Conservation (phyloP, 2,329 filamentous ascomycete species). For the Thyridium curvatum region DNA sequence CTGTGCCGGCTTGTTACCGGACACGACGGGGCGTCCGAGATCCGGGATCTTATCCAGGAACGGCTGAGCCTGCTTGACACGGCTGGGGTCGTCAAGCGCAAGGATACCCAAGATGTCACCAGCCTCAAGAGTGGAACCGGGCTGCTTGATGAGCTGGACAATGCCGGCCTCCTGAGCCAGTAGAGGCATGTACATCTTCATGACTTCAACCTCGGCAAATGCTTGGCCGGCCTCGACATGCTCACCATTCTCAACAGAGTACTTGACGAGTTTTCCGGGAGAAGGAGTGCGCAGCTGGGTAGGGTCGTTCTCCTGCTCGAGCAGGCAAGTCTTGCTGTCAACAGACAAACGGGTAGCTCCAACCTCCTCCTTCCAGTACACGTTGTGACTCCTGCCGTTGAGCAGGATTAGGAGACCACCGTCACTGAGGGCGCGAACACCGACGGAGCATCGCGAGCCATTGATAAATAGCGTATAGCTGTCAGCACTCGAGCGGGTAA, state of each 20-base stretch:
- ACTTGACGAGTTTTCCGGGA: conserved; percentile 97
- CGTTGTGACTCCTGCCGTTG: conserved; percentile 88
- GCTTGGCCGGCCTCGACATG: conserved; percentile 89
- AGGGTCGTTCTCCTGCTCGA: conserved; percentile 98
- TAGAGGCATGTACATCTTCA: conserved; percentile 99
- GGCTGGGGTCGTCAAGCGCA: conserved; percentile 87
- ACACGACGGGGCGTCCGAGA: conserved; percentile 77
- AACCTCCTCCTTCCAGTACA: conserved; percentile 99
- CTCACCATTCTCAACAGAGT: conserved; percentile 88
- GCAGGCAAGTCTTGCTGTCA: conserved; percentile 94
- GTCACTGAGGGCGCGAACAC: conserved; percentile 86
- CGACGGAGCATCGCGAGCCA: conserved; percentile 90
- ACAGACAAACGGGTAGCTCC: conserved; percentile 93
- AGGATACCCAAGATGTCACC: conserved; percentile 98
- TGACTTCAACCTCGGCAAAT: conserved; percentile 97
- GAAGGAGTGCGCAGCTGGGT: conserved; percentile 93
- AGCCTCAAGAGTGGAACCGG: conserved; percentile 93
- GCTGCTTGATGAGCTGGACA: conserved; percentile 98
- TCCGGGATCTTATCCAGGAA: conserved; percentile 88
- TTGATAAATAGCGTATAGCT: conserved; percentile 99
- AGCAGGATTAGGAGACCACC: conserved; percentile 89
- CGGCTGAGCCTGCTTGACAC: conserved; percentile 92
- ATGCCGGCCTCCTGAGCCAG: conserved; percentile 92
- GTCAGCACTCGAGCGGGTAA: conserved; percentile 83
- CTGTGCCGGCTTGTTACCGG: conserved; percentile 89